These are phyloP conservation scores for Aspergillus japonicus DNA, from an alignment of 2,329 filamentous ascomycete genomes.

Conservation along the genomic window DNA sequence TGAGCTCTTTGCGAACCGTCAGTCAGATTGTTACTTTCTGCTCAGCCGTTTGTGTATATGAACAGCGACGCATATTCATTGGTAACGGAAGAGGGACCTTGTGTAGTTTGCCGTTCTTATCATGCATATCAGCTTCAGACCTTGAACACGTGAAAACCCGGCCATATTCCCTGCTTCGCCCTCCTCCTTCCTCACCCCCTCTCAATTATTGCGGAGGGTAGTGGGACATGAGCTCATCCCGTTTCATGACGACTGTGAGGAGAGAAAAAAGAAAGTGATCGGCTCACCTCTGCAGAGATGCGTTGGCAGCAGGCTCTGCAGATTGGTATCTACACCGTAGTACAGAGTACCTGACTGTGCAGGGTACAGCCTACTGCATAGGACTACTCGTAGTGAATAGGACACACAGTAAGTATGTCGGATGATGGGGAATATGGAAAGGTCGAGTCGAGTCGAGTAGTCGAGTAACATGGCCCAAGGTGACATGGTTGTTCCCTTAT, in stretches of 20 bases:
- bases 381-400: neutral
- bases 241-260: neutral
- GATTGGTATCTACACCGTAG: conserved; percentile 20
- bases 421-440: neutral
- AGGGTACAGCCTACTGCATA: neutral
- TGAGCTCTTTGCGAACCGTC: neutral
- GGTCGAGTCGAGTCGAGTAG: neutral
- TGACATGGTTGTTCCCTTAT: neutral
- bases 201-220: neutral
- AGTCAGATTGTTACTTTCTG: too few relatives aligned
- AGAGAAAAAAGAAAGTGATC: conserved; percentile 4
- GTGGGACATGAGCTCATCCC: conserved; percentile 9
- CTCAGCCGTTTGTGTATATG: neutral
- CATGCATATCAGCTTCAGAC: neutral
- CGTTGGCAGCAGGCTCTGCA: conserved; percentile 29
- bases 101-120: neutral
- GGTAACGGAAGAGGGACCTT: neutral
- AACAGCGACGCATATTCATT: neutral
- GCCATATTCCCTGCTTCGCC: conserved; percentile 7
- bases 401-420: neutral
- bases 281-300: conserved; percentile 24
- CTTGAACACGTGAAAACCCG: conserved; percentile 1
- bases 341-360: neutral
- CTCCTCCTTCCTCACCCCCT: neutral
- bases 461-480: too few relatives aligned